These are phyloP conservation scores for Yarrowia deformans DNA, from an alignment of 805 yeast genomes.

Conservation along the genomic window DNA sequence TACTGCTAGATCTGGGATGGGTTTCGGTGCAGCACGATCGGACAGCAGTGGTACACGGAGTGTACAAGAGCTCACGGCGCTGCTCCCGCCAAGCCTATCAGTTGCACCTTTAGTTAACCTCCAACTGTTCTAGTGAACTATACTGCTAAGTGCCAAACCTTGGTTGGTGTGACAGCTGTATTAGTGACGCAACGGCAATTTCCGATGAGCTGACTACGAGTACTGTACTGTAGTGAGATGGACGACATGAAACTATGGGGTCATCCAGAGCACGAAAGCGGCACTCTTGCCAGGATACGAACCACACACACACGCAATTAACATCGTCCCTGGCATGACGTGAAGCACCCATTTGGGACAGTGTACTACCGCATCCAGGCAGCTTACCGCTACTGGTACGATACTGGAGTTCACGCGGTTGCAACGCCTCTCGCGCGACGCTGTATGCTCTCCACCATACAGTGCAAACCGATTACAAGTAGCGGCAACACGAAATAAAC, in stretches of 20 bases:
- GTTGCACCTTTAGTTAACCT: background rate
- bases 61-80: no score
- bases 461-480: conserved; percentile 9
- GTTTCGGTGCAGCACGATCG: no score
- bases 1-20: background rate
- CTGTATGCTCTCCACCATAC: background rate
- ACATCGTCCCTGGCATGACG: background rate
- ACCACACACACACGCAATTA: background rate
- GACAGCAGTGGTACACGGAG: no score
- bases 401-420: background rate
- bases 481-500: conserved; percentile 10
- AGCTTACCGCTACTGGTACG: background rate
- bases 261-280: no score
- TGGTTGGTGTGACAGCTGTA: background rate
- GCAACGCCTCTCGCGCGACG: background rate
- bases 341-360: no score
- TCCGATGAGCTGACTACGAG: conserved; percentile 4
- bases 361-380: background rate
- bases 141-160: background rate
- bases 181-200: conserved; percentile 1
- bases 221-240: no score
- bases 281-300: background rate
- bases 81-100: background rate
- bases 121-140: conserved; percentile 14
- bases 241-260: no score